phyloP scores from a whole-genome alignment of 2,329 filamentous ascomycete genomes.

The Dactylellina drechsleri region DNA sequence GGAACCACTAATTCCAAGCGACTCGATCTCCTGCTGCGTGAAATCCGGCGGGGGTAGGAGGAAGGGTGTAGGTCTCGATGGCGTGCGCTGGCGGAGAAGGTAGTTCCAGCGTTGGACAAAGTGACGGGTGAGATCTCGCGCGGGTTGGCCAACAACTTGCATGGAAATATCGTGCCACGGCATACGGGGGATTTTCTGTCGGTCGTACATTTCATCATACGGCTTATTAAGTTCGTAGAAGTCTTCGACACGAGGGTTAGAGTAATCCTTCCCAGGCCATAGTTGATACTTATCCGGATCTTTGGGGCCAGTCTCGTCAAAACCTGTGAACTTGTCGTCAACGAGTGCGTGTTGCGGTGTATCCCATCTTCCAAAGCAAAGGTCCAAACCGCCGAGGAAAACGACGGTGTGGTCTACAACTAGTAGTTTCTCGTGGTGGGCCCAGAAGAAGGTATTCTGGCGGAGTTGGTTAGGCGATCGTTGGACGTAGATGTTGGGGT shows the following conservation, averaged over 20 bases:
- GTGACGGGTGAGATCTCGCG: slow-evolving; percentile 90
- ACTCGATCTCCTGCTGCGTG: slow-evolving; percentile 83
- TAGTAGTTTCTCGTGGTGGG: slow-evolving; percentile 98
- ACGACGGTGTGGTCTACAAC: slow-evolving; percentile 95
- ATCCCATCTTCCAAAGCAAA: slow-evolving; percentile 98
- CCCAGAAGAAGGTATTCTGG: slow-evolving; percentile 99
- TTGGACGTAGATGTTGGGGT: slow-evolving; percentile 95
- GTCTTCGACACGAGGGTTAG: slow-evolving; percentile 92
- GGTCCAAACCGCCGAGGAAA: slow-evolving; percentile 92
- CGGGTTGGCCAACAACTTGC: slow-evolving; percentile 96
- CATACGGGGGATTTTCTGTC: slow-evolving; percentile 88
- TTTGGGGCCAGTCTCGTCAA: slow-evolving; percentile 79
- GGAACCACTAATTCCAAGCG: slow-evolving; percentile 87
- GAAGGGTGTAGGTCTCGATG: slow-evolving; percentile 91
- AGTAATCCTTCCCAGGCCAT: slow-evolving; percentile 98
- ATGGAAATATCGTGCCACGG: slow-evolving; percentile 98
- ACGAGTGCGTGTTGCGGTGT: slow-evolving; percentile 89
- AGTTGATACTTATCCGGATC: slow-evolving; percentile 95
- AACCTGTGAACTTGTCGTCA: slow-evolving; percentile 94
- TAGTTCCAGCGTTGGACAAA: slow-evolving; percentile 99
- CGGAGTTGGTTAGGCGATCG: slow-evolving; percentile 97
- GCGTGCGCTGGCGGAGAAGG: slow-evolving; percentile 88
- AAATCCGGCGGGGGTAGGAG: slow-evolving; percentile 93
- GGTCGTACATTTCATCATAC: slow-evolving; percentile 99
- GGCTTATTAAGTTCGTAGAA: slow-evolving; percentile 93